A percentile compares a stretch with the other conserved stretches of the same genome.
These are phyloP conservation scores for Cryoendolithus antarcticus DNA, from an alignment of 2,329 filamentous ascomycete genomes.

Conservation along the genomic window DNA sequence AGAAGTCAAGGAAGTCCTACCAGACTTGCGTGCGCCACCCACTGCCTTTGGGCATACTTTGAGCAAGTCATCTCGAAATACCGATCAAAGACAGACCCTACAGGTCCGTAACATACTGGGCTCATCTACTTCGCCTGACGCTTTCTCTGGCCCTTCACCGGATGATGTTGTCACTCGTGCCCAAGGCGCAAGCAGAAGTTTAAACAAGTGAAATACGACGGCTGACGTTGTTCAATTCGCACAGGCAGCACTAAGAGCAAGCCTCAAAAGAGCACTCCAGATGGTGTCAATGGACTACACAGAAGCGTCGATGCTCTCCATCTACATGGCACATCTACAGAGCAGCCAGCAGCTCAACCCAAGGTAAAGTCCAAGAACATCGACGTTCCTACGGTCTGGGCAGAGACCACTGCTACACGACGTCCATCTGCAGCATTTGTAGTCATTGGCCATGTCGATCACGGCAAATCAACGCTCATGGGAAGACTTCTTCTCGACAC, in stretches of 20 bases:
- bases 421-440: constrained; percentile 20
- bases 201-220: constrained; percentile 15
- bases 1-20: constrained; percentile 14
- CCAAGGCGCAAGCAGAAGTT: constrained; percentile 20
- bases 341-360: constrained; percentile 9
- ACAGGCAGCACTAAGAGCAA: no score
- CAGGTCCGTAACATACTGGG: constrained; percentile 14
- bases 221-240: no score
- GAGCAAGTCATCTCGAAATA: background rate
- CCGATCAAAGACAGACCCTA: constrained; percentile 10
- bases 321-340: constrained; percentile 14
- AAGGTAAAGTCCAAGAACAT: constrained; percentile 62
- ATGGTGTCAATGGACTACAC: no score
- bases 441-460: constrained; percentile 74
- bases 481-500: constrained; percentile 83
- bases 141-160: constrained; percentile 21
- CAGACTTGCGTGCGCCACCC: constrained; percentile 18
- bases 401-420: constrained; percentile 13
- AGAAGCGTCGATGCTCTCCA: no score
- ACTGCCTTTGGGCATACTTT: constrained; percentile 15
- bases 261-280: no score
- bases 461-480: constrained; percentile 96
- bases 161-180: constrained; percentile 20
- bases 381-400: constrained; percentile 46
- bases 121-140: constrained; percentile 6